A percentile compares a stretch with the other conserved stretches of the same genome.
phyloP scores from a whole-genome alignment of 1,139 yeast genomes.

The Sugiyamaella pinicola region DNA sequence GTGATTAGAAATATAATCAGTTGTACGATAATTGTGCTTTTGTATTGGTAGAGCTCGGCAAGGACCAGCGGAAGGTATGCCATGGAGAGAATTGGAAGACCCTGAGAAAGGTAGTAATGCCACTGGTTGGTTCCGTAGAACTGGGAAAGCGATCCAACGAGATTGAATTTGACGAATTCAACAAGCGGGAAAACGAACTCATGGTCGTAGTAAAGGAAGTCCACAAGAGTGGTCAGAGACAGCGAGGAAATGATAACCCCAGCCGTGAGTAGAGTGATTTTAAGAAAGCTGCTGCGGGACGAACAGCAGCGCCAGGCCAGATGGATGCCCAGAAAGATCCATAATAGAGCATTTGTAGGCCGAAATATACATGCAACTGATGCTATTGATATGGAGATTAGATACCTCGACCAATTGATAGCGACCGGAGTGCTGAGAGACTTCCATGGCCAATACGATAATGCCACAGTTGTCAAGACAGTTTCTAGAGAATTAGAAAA shows the following conservation, averaged over 20 bases:
- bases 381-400: constrained; percentile 34
- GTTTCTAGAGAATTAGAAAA: constrained; percentile 86
- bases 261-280: constrained; percentile 34
- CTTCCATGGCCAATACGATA: constrained; percentile 74
- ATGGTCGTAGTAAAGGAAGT: constrained; percentile 60
- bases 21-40: constrained; percentile 35
- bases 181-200: constrained; percentile 59
- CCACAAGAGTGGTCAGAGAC: constrained; percentile 49
- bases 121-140: constrained; percentile 87
- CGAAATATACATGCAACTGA: constrained; percentile 54
- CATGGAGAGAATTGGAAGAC: constrained; percentile 72
- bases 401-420: constrained; percentile 23
- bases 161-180: constrained; percentile 76
- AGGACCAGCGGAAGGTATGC: constrained; percentile 64
- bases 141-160: constrained; percentile 67
- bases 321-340: constrained; percentile 62
- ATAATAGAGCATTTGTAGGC: constrained; percentile 79
- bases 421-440: constrained; percentile 9
- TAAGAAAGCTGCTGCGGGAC: constrained; percentile 10
- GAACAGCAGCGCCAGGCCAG: constrained; percentile 34
- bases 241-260: constrained; percentile 40
- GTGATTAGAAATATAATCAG: constrained; percentile 49
- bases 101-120: constrained; percentile 84
- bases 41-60: constrained; percentile 44
- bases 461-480: constrained; percentile 67